Conservation (phyloP, 768 basidiomycete species). For the Boletus rubropictus region DNA sequence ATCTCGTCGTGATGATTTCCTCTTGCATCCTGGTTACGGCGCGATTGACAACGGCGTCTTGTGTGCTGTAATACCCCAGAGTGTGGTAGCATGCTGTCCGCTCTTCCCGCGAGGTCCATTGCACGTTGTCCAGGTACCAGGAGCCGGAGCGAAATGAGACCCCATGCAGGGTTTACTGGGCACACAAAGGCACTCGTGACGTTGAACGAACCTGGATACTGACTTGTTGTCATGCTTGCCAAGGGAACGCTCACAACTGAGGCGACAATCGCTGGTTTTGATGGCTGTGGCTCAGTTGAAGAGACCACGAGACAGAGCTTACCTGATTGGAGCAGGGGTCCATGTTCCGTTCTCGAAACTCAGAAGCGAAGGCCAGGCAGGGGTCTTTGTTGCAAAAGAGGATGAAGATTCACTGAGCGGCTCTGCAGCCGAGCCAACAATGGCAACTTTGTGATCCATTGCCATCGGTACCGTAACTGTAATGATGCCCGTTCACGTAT, state of each 20-base stretch:
- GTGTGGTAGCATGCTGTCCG: conserved; percentile 4
- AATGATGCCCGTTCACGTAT: conserved; percentile 28
- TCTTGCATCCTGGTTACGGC: conserved; percentile 18
- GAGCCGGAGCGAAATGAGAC: conserved; percentile 1
- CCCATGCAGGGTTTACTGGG: neutral
- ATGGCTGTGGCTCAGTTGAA: neutral
- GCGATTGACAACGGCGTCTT: conserved; percentile 9
- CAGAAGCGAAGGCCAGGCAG: conserved; percentile 23
- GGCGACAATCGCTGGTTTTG: conserved; percentile 1
- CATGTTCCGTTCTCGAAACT: conserved; percentile 22
- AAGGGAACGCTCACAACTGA: conserved; percentile 5
- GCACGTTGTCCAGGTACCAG: conserved; percentile 12
- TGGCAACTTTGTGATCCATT: conserved; percentile 21
- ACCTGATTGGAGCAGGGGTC: conserved; percentile 17
- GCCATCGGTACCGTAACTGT: conserved; percentile 28
- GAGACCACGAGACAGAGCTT: conserved; percentile 6
- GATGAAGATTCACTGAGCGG: conserved; percentile 1
- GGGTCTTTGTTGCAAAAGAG: conserved; percentile 19
- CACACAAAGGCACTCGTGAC: neutral
- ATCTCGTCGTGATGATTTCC: conserved; percentile 18
- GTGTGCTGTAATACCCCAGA: conserved; percentile 17
- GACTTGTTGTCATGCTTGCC: conserved; percentile 4
- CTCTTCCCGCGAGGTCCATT: conserved; percentile 3
- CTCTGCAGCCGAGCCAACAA: conserved; percentile 13
- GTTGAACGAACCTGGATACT: neutral